A percentile compares a stretch with the other conserved stretches of the same genome.
Conservation (phyloP, 2,329 filamentous ascomycete genomes). For the Phaeosphaeriaceae sp. region DNA sequence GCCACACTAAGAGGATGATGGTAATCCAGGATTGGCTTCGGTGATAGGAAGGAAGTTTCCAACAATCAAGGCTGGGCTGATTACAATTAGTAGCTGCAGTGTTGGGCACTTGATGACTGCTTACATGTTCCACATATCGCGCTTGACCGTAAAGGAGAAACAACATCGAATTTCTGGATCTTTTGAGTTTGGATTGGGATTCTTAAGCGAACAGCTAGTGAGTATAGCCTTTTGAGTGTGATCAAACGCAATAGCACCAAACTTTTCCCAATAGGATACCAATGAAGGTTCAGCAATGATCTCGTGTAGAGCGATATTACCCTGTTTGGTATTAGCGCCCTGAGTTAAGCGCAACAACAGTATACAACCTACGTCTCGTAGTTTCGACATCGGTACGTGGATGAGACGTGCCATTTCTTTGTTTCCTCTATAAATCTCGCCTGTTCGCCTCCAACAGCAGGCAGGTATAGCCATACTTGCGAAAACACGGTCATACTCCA, state of each 20-base stretch:
- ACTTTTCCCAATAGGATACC: slow-evolving; percentile 99
- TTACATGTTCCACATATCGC: slow-evolving; percentile 96
- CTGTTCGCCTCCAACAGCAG: slow-evolving; percentile 95
- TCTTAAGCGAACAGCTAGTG: slow-evolving; percentile 90
- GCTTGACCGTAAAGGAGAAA: slow-evolving; percentile 95
- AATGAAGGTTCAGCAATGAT: slow-evolving; percentile 94
- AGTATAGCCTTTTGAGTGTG: slow-evolving; percentile 91
- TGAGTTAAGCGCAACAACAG: background rate
- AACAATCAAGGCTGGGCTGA: slow-evolving; percentile 86
- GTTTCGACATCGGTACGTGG: slow-evolving; percentile 84
- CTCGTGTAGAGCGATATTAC: slow-evolving; percentile 92
- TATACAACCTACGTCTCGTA: slow-evolving; percentile 77
- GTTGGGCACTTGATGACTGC: slow-evolving; percentile 46
- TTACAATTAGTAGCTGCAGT: slow-evolving; percentile 37
- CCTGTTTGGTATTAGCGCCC: slow-evolving; percentile 60
- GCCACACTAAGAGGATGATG: slow-evolving; percentile 16
- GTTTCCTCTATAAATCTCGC: slow-evolving; percentile 96
- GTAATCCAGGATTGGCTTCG: slow-evolving; percentile 34
- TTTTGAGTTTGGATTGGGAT: slow-evolving; percentile 65
- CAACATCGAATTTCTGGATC: slow-evolving; percentile 86
- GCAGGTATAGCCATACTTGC: slow-evolving; percentile 98
- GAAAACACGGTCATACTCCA: slow-evolving; percentile 98
- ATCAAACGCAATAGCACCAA: slow-evolving; percentile 96
- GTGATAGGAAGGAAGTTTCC: slow-evolving; percentile 95
- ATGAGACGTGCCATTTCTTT: slow-evolving; percentile 99